Percentiles rank a stretch among this genome's conserved stretches.
These are phyloP conservation scores for Neofusicoccum laricinum DNA, from an alignment of 2,329 filamentous ascomycete species.

Conservation along the genomic window DNA sequence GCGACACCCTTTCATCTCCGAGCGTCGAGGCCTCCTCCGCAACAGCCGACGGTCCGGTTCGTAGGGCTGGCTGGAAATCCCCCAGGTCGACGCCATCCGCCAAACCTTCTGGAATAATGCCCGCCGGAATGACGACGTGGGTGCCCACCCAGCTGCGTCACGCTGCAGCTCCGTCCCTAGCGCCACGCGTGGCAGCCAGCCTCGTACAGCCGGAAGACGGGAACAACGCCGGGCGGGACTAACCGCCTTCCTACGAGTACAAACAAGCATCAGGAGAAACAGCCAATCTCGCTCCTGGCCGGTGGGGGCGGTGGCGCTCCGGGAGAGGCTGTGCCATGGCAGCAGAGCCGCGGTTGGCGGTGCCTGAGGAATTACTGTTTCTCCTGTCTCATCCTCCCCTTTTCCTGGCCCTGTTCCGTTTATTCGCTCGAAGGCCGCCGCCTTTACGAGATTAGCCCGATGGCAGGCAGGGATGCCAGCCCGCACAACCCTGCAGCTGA, in stretches of 20 bases:
- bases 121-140: neutral
- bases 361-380: slow-evolving; percentile 5
- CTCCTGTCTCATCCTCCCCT: slow-evolving; percentile 10
- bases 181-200: neutral
- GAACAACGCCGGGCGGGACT: neutral
- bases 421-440: neutral
- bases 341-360: neutral
- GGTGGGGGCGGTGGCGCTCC: slow-evolving; percentile 1
- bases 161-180: neutral
- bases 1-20: slow-evolving; percentile 5
- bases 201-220: neutral
- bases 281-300: slow-evolving; percentile 7
- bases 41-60: neutral
- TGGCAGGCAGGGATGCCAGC: neutral
- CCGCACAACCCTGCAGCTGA: slow-evolving; percentile 14
- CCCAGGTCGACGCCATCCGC: neutral
- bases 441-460: slow-evolving; percentile 17
- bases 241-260: neutral
- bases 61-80: neutral
- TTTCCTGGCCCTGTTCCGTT: neutral
- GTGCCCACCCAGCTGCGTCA: neutral
- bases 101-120: neutral
- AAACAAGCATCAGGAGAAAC: slow-evolving; percentile 1
- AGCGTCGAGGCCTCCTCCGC: neutral
- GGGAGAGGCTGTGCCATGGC: slow-evolving; percentile 2